Evolutionary conservation across 1,139 yeast genomes (phyloP), one percentile per base, ranked within the genome.

Genomic region (Yamadazyma triangularis): DNA sequence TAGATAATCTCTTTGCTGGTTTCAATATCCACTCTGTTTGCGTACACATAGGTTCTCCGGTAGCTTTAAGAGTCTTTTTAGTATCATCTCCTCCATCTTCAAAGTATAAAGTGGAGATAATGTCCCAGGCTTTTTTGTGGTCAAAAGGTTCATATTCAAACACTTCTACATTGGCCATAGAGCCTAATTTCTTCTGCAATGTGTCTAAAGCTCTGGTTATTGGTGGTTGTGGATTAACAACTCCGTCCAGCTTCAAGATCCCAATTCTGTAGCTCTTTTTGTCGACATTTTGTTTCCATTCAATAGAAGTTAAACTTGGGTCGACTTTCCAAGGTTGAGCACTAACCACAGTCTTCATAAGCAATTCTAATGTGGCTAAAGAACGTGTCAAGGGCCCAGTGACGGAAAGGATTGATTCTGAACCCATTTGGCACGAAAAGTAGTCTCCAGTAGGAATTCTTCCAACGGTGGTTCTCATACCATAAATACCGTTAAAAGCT

Each of bases 351-450:
- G 51, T 44, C 39, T 23, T 47, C 48, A 13, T 44, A 56, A 13
- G 56, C 42, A 1, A 55, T 48, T 31, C 58, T 18, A 18, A 18
- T 7, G 20, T 18, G 20, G 8, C 20, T 18, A 18, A 18, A 18
- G 20, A 18, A 6, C 20, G 49, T 2, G 73, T 54, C 55, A 68
- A 53, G 8, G 73, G 73, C 2, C 74, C 73, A n/a, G 64, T 58
- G 23, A 64, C 70, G n/a, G 68, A 69, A 19, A 61, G 54, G 4
- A 62, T 60, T 4, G 63, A 49, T 35, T 64, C 72, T 26, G 58
- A 54, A 14, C 61, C 61, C 29, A 38, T 27, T 25, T 48, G 47
- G 27, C 50, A 48, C 7, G 52, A 44, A 23, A 40, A 39, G 28
- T 41, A 46, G 30, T 44, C 55, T 3, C 40, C 40, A 4, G 47